Base-by-base conservation (phyloP, 2,329 filamentous ascomycete genomes). In the Aspergillus calidoustus region DNA sequence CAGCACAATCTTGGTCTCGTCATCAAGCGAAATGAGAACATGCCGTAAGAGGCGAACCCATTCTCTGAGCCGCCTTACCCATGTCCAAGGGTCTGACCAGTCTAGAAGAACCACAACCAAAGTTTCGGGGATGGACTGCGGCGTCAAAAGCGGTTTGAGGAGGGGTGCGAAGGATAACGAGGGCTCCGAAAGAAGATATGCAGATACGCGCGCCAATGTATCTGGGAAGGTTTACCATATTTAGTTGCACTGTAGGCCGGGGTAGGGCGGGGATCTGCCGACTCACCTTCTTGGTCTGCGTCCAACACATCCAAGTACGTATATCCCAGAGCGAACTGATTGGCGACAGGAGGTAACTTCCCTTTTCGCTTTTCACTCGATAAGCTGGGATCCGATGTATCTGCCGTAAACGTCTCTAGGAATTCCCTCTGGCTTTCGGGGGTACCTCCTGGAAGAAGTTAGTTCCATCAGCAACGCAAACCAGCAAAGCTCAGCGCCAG, bases 251-350 rank as follows among this genome's bases (percentile, higher is more conserved):
- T 9, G 15, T 2, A 23, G 30, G 3, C 31, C n/a, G 15, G 44
- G 19, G 4, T 19, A 31, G 25, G 8, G 30, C 13, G 8, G 17
- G 34, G 25, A 15, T 4, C 31, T 46, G 22, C 22, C 48, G 22
- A 30, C 41, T 78, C 59, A 93, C 91, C 91, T 83, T 97, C 94
- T 77, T 96, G 93, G 74, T 97, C 93, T 60, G 92, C 90, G 77
- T 97, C 93, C 43, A 97, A 84, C 43, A 97, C 92, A 78, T 97
- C 92, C 76, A 96, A 92, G 79, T 97, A 97, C 57, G 93, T 97
- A 76, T 97, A 97, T 55, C 93, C 93, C 62, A 97, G 81, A 11
- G 93, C 93, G 77, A 96, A 97, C 74, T 90, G 91, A 74, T 97
- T 97, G 59, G 93, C 93, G 72, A 97, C 86, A 23, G 92, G 92